phyloP scores from a whole-genome alignment of 352 stramenopile species.

The Peronospora farinosa region DNA sequence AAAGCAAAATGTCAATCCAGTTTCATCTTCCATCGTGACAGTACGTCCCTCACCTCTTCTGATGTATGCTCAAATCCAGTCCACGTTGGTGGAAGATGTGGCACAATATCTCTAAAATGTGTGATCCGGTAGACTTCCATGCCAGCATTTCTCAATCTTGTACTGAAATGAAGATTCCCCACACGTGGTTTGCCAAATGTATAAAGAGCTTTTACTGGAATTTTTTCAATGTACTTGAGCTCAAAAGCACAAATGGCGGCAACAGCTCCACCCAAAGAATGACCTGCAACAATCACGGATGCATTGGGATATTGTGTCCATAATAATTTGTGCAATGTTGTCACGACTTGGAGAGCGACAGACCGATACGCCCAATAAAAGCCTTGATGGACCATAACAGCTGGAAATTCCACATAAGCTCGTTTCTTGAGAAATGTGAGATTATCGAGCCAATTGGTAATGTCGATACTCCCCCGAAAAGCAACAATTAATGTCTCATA shows the following conservation, averaged over 20 bases:
- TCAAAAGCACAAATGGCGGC: slow-evolving; percentile 72
- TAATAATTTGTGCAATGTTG: slow-evolving; percentile 35
- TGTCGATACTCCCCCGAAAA: slow-evolving; percentile 79
- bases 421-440: slow-evolving; percentile 75
- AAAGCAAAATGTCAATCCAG: slow-evolving; percentile 6
- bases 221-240: slow-evolving; percentile 52
- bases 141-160: slow-evolving; percentile 40
- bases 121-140: slow-evolving; percentile 69
- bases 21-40: not conserved
- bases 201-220: slow-evolving; percentile 49
- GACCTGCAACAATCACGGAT: slow-evolving; percentile 55
- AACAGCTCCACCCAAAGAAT: slow-evolving; percentile 70
- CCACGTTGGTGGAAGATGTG: slow-evolving; percentile 69
- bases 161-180: slow-evolving; percentile 62
- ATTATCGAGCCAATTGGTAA: slow-evolving; percentile 83
- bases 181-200: slow-evolving; percentile 77
- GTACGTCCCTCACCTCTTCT: slow-evolving; percentile 46
- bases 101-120: slow-evolving; percentile 72
- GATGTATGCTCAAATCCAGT: slow-evolving; percentile 69
- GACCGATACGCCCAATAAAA: slow-evolving; percentile 80
- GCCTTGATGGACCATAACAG: slow-evolving; percentile 60
- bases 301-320: slow-evolving; percentile 34
- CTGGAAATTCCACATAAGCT: slow-evolving; percentile 53
- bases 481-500: slow-evolving; percentile 58
- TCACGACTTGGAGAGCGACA: slow-evolving; percentile 45